Evolutionary conservation across 805 yeast genomes (phyloP), one percentile per base, ranked within the genome.

Genomic region (Wickerhamiella qilinensis): DNA sequence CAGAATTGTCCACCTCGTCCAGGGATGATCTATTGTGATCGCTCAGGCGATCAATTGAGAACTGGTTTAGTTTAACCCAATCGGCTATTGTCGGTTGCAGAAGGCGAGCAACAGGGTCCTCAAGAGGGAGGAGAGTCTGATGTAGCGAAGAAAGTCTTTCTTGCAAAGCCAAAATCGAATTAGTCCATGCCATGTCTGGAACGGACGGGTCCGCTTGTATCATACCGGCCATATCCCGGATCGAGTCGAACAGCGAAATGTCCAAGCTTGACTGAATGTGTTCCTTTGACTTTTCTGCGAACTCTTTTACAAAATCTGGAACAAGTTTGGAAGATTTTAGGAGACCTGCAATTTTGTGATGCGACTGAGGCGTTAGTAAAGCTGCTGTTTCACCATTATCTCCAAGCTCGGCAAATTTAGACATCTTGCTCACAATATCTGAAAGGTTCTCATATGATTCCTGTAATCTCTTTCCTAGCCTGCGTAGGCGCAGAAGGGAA

Each of bases 1-100:
- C 62, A 2, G 59, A 47, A 2, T 39, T 35, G 45, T 79, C 84
- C 4, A 48, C 22, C 14, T 40, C 45, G 12, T 38, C 35, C 18
- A 33, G 15, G 5, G 30, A 8, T 5, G 30, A 7, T n/a, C n/a
- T n/a, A 8, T 8, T 6, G 15, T 8, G 30, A 7, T 7, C 6
- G 25, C 6, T 22, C 25, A 11, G 9, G 6, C 9, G 25, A 6
- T 7, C 6, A 11, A 22, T 22, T 11, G 6, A 7, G 25, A 22
- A 22, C 9, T 22, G 9, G 9, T 6, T 11, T 7, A 22, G 11
- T 22, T 22, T 11, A 11, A 11, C 25, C 25, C 25, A 22, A 11
- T 11, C 25, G 25, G 9, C 6, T 6, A 22, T 11, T 7, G 11
- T 11, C 9, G 25, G 25, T 11, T 22, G 9, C 9, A 11, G 9